Base-by-base conservation (phyloP, 2,329 filamentous ascomycete genomes). In the Penicillium sp. region DNA sequence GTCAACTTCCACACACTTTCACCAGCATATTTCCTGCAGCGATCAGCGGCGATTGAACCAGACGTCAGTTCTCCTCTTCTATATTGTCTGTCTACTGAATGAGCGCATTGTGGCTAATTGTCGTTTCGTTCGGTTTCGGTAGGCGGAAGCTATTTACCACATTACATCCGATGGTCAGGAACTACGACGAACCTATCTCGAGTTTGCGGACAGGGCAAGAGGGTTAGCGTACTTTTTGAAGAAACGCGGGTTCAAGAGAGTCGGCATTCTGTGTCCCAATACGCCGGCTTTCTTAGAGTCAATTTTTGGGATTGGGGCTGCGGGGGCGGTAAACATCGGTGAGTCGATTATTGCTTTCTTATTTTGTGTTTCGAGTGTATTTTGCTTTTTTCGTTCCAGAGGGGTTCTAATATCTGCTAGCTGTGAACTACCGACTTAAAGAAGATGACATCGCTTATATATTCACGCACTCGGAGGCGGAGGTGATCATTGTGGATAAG, bases 221-320 rank as follows among this genome's bases (percentile, higher is more conserved):
- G 93, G 91, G 0, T 74, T 98, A 17, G 90, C 89, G 13, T 97
- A 95, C 70, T 97, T 85, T 66, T 66, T 98, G 49, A 79, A 80
- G 58, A 87, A 87, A 67, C 81, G 87, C 63, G 77, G 79, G 4
- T 82, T 81, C 62, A 84, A 81, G 61, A 79, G 87, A 52, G 85
- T 97, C 5, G 93, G 93, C 6, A 84, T 98, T 41, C 75, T 98
- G 9, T 84, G 83, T 8, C 87, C 93, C 3, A 98, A 98, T 66
- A 98, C 93, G 1, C 93, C 93, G 0, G 90, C 90, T 0, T 97
- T 97, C 61, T 75, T 98, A 26, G 91, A 97, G 71, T 80, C 83
- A 6, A 87, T 95, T 54, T 98, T 88, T 64, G 93, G 87, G 2
- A 85, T 96, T 58, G 84, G 83, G 0, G 90, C 87, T 1, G 87